phyloP scores from a whole-genome alignment of 176 grass and related monocot genomes.

The Areca catechu region DNA sequence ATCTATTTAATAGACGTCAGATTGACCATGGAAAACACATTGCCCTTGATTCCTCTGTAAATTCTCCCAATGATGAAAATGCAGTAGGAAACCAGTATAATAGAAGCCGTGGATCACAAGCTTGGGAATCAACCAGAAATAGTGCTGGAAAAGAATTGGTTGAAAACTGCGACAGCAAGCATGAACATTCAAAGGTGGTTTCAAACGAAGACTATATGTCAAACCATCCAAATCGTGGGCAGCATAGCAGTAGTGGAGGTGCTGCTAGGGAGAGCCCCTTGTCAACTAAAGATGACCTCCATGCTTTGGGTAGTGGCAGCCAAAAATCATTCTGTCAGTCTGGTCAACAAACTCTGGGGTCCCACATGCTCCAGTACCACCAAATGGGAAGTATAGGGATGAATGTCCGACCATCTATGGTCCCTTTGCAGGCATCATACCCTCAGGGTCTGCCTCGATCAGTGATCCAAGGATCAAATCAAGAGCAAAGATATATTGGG shows the following conservation, averaged over 20 bases:
- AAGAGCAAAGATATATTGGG: conserved; percentile 1
- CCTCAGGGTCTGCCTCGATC: conserved; percentile 6
- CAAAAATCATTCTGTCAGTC: conserved; percentile 3
- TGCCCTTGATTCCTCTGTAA: neutral
- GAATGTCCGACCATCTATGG: neutral
- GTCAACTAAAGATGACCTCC: neutral
- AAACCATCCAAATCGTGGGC: too few species aligned
- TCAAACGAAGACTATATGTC: conserved; percentile 3
- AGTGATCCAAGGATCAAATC: conserved; percentile 6
- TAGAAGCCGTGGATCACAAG: neutral
- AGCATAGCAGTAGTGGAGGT: neutral
- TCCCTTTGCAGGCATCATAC: neutral
- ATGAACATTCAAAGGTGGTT: neutral
- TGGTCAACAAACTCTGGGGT: conserved; percentile 5
- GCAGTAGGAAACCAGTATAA: conserved; percentile 7
- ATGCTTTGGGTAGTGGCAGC: neutral
- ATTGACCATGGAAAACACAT: neutral
- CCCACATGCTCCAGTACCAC: conserved; percentile 3
- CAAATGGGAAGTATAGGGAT: neutral
- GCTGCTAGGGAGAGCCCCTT: neutral
- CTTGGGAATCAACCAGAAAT: neutral
- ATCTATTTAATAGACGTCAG: neutral
- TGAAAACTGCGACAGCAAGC: neutral
- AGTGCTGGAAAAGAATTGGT: neutral
- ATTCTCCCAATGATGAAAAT: neutral